Evolutionary conservation across 2,329 filamentous ascomycete species (phyloP), one percentile per base, ranked within the genome.

Genomic region (Colletotrichum chrysophilum): DNA sequence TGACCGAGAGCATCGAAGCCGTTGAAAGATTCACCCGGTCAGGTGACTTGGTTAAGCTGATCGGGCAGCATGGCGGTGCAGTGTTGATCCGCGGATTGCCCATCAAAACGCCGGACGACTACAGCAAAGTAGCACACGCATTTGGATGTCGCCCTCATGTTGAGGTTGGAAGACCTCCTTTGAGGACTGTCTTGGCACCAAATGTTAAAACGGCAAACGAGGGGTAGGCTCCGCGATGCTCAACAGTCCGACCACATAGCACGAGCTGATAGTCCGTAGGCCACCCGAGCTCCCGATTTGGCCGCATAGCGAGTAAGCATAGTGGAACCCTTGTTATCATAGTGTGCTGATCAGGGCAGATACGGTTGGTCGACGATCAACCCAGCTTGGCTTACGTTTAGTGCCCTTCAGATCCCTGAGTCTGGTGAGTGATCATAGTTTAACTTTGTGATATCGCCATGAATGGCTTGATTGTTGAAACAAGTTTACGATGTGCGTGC

Each of bases 201-300:
- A 85, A 85, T 48, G 80, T 85, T 9, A 84, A 84, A 73, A 85
- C 83, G 0, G 83, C 83, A 1, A 85, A 84, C 43, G 83, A 85
- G 70, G 83, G 84, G 79, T 81, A 74, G 75, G 76, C 18, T 64
- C 24, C 55, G 62, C 16, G 16, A 14, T 10, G 16, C 32, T 18
- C n/a, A 55, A 30, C 10, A 13, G 14, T 30, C 18, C 34, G 21
- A n/a, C 32, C 5, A 21, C 30, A 36, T 13, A 4, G 14, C 30
- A 5, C 14, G 7, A 21, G 34, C 52, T 66, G 13, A 74, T 61
- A 6, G 14, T 7, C 3, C 18, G 3, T 32, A 77, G 77, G 62
- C 83, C 83, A 5, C 82, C 84, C 9, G 82, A 84, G 21, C 76
- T 85, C n/a, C 84, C 84, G 0, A 85, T 85, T 28, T 86, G 82